Evolutionary conservation across 257 asterid genomes (phyloP), one percentile per base, ranked within the genome.

Genomic region (Ajuga chamaepitys): DNA sequence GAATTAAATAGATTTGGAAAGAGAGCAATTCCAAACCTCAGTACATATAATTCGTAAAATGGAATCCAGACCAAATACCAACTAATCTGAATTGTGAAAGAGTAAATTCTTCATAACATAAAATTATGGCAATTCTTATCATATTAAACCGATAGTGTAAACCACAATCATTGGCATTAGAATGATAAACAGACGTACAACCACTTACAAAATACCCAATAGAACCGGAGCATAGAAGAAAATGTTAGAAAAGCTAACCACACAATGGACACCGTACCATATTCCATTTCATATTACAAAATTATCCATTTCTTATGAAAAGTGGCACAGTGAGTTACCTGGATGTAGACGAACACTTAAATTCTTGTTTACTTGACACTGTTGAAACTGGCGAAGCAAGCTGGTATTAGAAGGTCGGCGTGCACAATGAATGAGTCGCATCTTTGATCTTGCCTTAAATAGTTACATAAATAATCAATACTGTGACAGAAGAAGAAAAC

Each of bases 311-410:
- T 26, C 63, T 16, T 50, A 52, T 34, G 35, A 41, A 30, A 17
- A 48, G 9, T 16, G 24, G 9, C 42, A 51, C 4, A 24, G 9
- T 14, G 58, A 52, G 18, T 47, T 65, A 78, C 83, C 82, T 20
- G 67, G 37, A 73, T 21, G 62, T 12, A 63, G 70, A 64, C 37
- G 34, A 25, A 64, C 64, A 59, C 32, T 60, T 14, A 77, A 56
- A 21, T 57, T 22, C 54, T 58, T 46, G 64, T 22, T 65, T 13
- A 61, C 37, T 61, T 28, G 59, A 48, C 64, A 57, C 34, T 51
- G 70, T 65, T 68, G 83, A 72, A 66, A 70, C 60, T 47, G 84
- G 52, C 56, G 73, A 61, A 72, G 47, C 55, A 61, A 47, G 66
- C 47, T 41, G 11, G 38, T 11, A 34, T 71, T 68, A 58, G 75